These are phyloP conservation scores for Zarea fungicola DNA, from an alignment of 2,329 filamentous ascomycete species.

Conservation along the genomic window DNA sequence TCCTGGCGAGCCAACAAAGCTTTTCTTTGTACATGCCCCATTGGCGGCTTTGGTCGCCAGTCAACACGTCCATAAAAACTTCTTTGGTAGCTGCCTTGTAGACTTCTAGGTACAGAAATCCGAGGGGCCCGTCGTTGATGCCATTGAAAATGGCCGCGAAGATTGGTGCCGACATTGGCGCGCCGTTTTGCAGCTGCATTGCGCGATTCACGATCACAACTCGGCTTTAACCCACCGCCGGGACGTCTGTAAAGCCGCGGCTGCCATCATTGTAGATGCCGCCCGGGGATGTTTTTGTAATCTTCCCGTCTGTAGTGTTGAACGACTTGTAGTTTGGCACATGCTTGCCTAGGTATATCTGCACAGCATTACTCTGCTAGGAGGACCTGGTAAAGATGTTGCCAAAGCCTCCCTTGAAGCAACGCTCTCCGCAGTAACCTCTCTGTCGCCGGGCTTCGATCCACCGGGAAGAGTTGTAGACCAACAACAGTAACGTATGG, in stretches of 20 bases:
- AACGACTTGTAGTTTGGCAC: slow-evolving; percentile 30
- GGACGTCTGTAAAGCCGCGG: slow-evolving; percentile 34
- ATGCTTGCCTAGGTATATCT: slow-evolving; percentile 27
- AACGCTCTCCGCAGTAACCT: no score
- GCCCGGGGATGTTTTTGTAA: slow-evolving; percentile 24
- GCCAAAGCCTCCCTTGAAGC: slow-evolving; percentile 23
- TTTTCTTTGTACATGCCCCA: background rate
- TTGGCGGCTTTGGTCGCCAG: background rate
- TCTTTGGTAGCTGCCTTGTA: background rate
- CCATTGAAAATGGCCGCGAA: slow-evolving; percentile 16
- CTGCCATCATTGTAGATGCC: slow-evolving; percentile 34
- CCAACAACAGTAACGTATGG: no score
- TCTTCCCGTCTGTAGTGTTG: slow-evolving; percentile 27
- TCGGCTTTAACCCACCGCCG: slow-evolving; percentile 40
- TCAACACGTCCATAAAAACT: background rate
- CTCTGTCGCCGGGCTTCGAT: no score
- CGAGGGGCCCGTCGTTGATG: slow-evolving; percentile 23
- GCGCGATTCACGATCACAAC: slow-evolving; percentile 32
- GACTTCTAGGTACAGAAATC: slow-evolving; percentile 23
- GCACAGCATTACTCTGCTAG: slow-evolving; percentile 41
- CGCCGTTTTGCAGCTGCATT: background rate
- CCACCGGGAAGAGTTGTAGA: no score
- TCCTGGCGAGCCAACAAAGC: background rate
- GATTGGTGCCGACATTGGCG: slow-evolving; percentile 16
- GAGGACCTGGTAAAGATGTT: slow-evolving; percentile 41